Evolutionary conservation across 2,329 filamentous ascomycete species (phyloP).

Genomic region (Talaromyces albobiverticillius): DNA sequence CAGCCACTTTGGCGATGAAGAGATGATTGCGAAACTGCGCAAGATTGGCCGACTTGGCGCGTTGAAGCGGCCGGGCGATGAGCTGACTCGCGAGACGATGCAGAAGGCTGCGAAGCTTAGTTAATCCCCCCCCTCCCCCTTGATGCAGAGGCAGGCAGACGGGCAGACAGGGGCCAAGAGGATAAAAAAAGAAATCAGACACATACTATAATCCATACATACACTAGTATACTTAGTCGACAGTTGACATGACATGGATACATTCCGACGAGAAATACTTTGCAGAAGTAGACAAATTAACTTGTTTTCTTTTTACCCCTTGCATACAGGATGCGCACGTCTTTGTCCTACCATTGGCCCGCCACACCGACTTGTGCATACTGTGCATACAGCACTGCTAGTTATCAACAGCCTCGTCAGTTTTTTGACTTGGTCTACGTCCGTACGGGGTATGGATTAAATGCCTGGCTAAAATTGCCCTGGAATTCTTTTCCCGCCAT

Average conservation of each 20-base stretch:
- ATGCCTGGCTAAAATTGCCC: slow-evolving; percentile 1
- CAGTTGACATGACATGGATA: slow-evolving; percentile 3
- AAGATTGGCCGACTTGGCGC: slow-evolving; percentile 56
- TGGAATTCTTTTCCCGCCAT: slow-evolving; percentile 4
- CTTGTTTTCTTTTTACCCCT: slow-evolving; percentile 7
- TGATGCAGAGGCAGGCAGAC: too few relatives aligned
- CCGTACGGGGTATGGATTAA: background rate
- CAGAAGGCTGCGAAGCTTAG: slow-evolving; percentile 50
- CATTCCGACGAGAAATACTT: slow-evolving; percentile 5
- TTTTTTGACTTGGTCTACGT: background rate
- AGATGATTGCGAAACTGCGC: slow-evolving; percentile 58
- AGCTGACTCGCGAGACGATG: slow-evolving; percentile 52
- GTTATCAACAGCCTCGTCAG: background rate
- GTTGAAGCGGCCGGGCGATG: slow-evolving; percentile 50
- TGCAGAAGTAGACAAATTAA: too few relatives aligned
- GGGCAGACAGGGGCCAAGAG: background rate
- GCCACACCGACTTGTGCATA: slow-evolving; percentile 6
- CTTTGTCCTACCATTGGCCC: slow-evolving; percentile 9
- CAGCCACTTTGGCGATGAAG: slow-evolving; percentile 63
- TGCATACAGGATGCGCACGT: slow-evolving; percentile 1
- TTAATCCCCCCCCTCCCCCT: slow-evolving; percentile 14
- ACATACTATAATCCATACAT: background rate
- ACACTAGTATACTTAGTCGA: too few relatives aligned
- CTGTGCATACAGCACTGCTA: too few relatives aligned
- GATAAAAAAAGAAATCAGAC: background rate